Evolutionary conservation across 2,329 filamentous ascomycete genomes (phyloP).

Genomic region (Dactylonectria estremocensis): DNA sequence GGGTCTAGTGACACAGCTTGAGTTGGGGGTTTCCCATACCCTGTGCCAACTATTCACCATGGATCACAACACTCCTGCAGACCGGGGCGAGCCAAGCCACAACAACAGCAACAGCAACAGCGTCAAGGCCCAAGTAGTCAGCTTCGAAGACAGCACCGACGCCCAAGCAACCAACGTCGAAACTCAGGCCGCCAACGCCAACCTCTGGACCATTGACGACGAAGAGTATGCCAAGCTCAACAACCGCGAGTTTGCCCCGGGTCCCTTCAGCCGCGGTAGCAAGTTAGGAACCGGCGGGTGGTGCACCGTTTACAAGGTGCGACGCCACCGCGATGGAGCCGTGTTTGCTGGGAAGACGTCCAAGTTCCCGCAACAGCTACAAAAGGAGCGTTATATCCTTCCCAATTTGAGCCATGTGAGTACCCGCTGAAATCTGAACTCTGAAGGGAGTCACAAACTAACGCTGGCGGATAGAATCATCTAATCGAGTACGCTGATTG

Average conservation of each 20-base stretch:
- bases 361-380: slow-evolving; percentile 38
- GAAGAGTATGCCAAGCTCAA: slow-evolving; percentile 25
- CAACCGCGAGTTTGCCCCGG: slow-evolving; percentile 30
- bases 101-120: background rate
- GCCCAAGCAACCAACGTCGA: too few relatives aligned
- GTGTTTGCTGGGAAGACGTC: slow-evolving; percentile 52
- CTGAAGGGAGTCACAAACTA: background rate
- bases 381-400: slow-evolving; percentile 44
- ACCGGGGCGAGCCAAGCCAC: background rate
- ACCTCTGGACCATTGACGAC: slow-evolving; percentile 43
- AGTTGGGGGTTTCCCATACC: background rate
- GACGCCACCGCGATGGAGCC: slow-evolving; percentile 40
- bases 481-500: slow-evolving; percentile 50
- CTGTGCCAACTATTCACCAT: background rate
- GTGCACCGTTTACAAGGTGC: slow-evolving; percentile 50
- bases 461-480: slow-evolving; percentile 40
- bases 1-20: background rate
- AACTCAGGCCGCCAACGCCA: background rate
- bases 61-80: background rate
- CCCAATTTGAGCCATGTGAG: slow-evolving; percentile 47
- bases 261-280: slow-evolving; percentile 45
- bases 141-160: too few relatives aligned
- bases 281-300: slow-evolving; percentile 49
- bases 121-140: background rate
- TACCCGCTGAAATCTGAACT: background rate